phyloP scores from a whole-genome alignment of 2,329 filamentous ascomycete species.

The Aspergillus luchuensis region DNA sequence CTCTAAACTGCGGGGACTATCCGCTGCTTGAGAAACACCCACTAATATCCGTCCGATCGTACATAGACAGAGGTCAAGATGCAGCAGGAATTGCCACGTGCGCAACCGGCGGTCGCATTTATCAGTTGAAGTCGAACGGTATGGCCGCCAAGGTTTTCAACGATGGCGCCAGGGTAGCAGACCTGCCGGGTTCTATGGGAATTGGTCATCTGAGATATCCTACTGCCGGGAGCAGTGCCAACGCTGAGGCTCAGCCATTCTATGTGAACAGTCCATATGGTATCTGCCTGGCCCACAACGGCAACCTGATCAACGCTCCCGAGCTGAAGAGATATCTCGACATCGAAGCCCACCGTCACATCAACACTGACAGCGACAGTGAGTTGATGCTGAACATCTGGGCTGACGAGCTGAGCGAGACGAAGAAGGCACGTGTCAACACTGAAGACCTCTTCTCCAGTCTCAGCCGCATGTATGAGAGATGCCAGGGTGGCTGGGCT shows the following conservation, averaged over 20 bases:
- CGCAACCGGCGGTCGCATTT: constrained; percentile 75
- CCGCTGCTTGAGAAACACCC: constrained; percentile 18
- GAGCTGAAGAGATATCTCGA: constrained; percentile 73
- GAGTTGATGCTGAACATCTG: constrained; percentile 89
- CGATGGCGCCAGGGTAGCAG: constrained; percentile 71
- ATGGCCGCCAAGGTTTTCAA: constrained; percentile 84
- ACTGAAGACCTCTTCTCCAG: constrained; percentile 74
- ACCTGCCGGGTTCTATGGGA: constrained; percentile 83
- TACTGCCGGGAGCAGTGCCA: constrained; percentile 80
- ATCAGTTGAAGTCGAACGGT: constrained; percentile 87
- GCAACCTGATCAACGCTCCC: constrained; percentile 80
- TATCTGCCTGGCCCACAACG: constrained; percentile 80
- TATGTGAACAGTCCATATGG: constrained; percentile 88
- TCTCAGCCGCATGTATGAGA: constrained; percentile 70
- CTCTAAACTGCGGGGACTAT: background rate
- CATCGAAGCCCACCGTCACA: constrained; percentile 76
- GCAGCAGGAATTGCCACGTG: constrained; percentile 80
- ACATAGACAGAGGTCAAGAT: constrained; percentile 73
- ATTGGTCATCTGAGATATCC: constrained; percentile 86
- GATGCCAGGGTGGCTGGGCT: constrained; percentile 74
- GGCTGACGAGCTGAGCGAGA: constrained; percentile 77
- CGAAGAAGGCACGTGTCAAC: constrained; percentile 78
- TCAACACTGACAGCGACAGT: constrained; percentile 88
- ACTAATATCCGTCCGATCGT: constrained; percentile 32
- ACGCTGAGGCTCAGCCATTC: constrained; percentile 87